phyloP scores from a whole-genome alignment of 192 early-diverging fungal species.

The Coemansia asiatica region DNA sequence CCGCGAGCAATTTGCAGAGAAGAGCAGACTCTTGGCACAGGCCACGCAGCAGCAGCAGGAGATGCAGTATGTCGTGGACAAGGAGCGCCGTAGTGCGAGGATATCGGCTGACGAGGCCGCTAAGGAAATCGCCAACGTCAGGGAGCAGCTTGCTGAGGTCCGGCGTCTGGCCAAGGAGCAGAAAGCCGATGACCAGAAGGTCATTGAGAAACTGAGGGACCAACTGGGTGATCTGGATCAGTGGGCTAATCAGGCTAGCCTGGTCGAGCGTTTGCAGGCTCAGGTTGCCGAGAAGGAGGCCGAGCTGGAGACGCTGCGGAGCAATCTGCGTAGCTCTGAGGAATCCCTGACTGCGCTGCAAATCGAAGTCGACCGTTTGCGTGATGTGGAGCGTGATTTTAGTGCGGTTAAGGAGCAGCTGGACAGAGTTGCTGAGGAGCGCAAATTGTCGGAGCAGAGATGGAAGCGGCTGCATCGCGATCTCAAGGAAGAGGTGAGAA shows the following conservation, averaged over 20 bases:
- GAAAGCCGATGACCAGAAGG: constrained; percentile 11
- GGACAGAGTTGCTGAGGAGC: constrained; percentile 37
- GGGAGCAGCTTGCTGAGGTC: constrained; percentile 35
- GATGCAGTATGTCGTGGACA: constrained; percentile 43
- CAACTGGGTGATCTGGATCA: constrained; percentile 33
- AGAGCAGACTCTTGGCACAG: constrained; percentile 43
- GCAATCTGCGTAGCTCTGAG: constrained; percentile 36
- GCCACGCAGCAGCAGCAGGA: constrained; percentile 43
- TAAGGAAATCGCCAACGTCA: constrained; percentile 21
- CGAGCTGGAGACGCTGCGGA: constrained; percentile 49
- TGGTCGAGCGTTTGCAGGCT: constrained; percentile 40
- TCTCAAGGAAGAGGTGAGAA: constrained; percentile 53
- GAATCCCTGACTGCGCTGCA: constrained; percentile 23
- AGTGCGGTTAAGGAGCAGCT: constrained; percentile 21
- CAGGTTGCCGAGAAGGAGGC: constrained; percentile 36
- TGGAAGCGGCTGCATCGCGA: constrained; percentile 55
- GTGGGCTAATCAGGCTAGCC: constrained; percentile 18
- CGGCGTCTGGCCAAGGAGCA: constrained; percentile 17
- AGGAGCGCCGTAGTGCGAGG: constrained; percentile 27
- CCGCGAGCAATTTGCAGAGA: constrained; percentile 53
- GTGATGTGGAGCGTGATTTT: constrained; percentile 40
- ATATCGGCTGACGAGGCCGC: constrained; percentile 13
- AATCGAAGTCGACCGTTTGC: constrained; percentile 47
- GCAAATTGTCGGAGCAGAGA: constrained; percentile 44
- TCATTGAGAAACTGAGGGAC: constrained; percentile 19